Conservation (phyloP, 345 rosid genomes). For the Isatis tinctoria region DNA sequence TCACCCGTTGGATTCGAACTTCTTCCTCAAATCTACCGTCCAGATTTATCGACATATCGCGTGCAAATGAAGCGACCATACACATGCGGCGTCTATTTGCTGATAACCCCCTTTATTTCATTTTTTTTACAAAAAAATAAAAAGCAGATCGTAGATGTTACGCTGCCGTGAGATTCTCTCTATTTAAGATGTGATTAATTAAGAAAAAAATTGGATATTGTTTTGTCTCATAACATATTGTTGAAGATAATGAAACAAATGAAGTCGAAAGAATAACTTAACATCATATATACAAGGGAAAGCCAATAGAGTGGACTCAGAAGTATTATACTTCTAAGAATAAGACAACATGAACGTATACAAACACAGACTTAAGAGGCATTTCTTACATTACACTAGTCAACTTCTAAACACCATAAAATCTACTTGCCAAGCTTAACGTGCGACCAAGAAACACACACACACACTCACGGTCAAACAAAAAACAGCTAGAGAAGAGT, state of each 20-base stretch:
- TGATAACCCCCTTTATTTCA: not conserved
- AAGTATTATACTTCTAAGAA: not conserved
- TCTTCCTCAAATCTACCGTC: not conserved
- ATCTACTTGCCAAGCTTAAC: not conserved
- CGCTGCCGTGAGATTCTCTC: not conserved
- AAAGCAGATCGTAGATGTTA: not conserved
- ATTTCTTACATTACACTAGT: not conserved
- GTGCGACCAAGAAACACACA: conserved; percentile 1
- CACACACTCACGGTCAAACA: not conserved
- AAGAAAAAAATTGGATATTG: not conserved
- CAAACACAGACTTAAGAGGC: not conserved
- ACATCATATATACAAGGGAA: not conserved
- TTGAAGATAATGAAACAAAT: no score
- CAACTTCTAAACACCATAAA: not conserved
- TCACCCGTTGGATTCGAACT: conserved; percentile 24
- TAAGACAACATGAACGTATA: not conserved
- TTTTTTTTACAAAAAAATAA: not conserved
- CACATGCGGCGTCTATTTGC: conserved; percentile 13
- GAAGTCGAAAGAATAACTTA: no score
- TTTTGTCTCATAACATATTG: no score
- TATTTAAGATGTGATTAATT: not conserved
- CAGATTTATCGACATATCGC: not conserved
- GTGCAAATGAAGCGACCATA: conserved; percentile 4
- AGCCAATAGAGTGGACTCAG: not conserved
- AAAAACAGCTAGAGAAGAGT: not conserved